Evolutionary conservation across 1,284 basidiomycete species (phyloP).

Genomic region (Trichosporon inkin): DNA sequence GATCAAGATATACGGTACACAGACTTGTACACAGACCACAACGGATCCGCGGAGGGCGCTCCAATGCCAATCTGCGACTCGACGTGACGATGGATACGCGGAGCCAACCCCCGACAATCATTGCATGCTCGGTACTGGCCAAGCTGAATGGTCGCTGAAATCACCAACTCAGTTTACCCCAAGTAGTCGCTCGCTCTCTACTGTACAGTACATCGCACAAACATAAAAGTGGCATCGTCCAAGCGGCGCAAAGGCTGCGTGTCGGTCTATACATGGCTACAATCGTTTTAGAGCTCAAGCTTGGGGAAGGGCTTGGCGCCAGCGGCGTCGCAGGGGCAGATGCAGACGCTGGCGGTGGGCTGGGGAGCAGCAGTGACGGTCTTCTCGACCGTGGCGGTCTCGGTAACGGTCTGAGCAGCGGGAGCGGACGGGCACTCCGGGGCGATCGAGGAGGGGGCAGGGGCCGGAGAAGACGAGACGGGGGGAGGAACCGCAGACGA

Average conservation of each 20-base stretch:
- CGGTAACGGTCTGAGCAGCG: not conserved
- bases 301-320: constrained; percentile 17
- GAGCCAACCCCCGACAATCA: too few species aligned
- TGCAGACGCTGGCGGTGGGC: constrained; percentile 7
- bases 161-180: too few species aligned
- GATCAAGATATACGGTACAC: too few species aligned
- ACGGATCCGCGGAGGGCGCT: too few species aligned
- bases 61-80: too few species aligned
- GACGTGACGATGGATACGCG: too few species aligned
- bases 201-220: not conserved
- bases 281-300: constrained; percentile 12
- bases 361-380: constrained; percentile 8
- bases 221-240: not conserved
- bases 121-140: too few species aligned
- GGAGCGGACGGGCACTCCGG: not conserved
- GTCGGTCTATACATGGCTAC: not conserved
- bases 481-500: not conserved
- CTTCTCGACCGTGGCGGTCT: not conserved
- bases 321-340: constrained; percentile 8
- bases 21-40: too few species aligned
- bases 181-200: too few species aligned
- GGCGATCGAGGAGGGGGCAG: not conserved
- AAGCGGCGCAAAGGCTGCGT: not conserved
- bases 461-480: not conserved
- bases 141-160: too few species aligned